These are phyloP conservation scores for Aquilaria sinensis DNA, from an alignment of 345 rosid species.

Conservation along the genomic window DNA sequence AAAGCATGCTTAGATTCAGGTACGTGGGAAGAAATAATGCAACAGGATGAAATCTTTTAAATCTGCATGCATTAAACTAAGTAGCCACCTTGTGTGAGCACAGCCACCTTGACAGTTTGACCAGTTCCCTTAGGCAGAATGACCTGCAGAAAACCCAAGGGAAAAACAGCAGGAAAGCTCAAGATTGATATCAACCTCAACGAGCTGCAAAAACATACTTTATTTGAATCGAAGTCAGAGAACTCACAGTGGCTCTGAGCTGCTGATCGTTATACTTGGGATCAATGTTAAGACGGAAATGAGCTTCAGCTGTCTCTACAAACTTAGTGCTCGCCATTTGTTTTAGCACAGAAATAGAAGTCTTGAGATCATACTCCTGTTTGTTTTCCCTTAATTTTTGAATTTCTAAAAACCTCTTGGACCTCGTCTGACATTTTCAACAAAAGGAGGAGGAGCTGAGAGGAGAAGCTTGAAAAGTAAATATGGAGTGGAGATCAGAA, in stretches of 20 bases:
- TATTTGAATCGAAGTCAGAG: conserved; percentile 3
- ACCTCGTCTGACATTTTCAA: conserved; percentile 69
- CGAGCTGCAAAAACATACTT: background rate
- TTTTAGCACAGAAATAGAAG: conserved; percentile 81
- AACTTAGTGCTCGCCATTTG: conserved; percentile 63
- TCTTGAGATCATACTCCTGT: conserved; percentile 60
- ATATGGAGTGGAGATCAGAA: too few species aligned
- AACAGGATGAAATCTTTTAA: background rate
- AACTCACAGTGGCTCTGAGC: conserved; percentile 84
- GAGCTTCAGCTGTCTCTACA: conserved; percentile 89
- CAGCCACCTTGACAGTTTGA: conserved; percentile 84
- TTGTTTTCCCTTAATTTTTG: conserved; percentile 89
- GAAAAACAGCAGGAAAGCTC: conserved; percentile 4
- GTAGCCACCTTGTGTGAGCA: conserved; percentile 88
- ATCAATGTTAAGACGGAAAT: conserved; percentile 94
- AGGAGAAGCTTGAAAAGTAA: too few species aligned
- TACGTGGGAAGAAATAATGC: conserved; percentile 2
- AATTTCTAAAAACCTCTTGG: conserved; percentile 97
- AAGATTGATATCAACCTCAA: background rate
- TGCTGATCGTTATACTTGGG: conserved; percentile 98
- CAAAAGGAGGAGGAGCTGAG: conserved; percentile 7
- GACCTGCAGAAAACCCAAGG: conserved; percentile 42
- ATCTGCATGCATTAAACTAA: conserved; percentile 8
- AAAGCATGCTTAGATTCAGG: background rate
- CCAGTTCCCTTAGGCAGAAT: conserved; percentile 98